phyloP scores from a whole-genome alignment of 2,329 filamentous ascomycete species.

The Aspergillus sp. region DNA sequence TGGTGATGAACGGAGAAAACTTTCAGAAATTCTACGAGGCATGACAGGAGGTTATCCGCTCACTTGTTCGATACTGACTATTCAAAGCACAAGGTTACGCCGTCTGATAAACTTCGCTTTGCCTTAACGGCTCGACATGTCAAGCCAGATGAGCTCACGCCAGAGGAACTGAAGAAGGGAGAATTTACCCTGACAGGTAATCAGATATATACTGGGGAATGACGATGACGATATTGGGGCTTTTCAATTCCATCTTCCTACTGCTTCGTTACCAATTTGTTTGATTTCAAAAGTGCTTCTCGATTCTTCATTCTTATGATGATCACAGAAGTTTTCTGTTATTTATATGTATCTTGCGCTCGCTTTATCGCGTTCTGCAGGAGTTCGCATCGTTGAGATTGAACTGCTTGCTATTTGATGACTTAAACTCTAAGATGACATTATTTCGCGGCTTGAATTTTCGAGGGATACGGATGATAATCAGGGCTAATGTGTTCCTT shows the following conservation, averaged over 20 bases:
- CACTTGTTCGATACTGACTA: neutral
- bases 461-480: neutral
- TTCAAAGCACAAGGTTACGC: slow-evolving; percentile 31
- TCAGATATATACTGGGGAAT: slow-evolving; percentile 33
- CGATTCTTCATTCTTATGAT: neutral
- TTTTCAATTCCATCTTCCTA: neutral
- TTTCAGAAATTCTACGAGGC: slow-evolving; percentile 58
- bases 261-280: too few relatives aligned
- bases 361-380: too few relatives aligned
- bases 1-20: slow-evolving; percentile 57
- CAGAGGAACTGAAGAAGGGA: slow-evolving; percentile 27
- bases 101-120: slow-evolving; percentile 33
- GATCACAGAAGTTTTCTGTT: neutral
- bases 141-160: slow-evolving; percentile 23
- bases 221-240: neutral
- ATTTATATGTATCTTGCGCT: neutral
- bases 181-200: slow-evolving; percentile 23
- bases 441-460: neutral
- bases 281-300: neutral
- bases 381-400: too few relatives aligned
- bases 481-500: neutral
- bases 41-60: neutral
- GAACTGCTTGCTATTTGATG: too few relatives aligned
- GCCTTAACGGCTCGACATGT: slow-evolving; percentile 38
- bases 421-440: neutral